These are phyloP conservation scores for Colletotrichum phormii DNA, from an alignment of 2,329 filamentous ascomycete genomes.

Conservation along the genomic window DNA sequence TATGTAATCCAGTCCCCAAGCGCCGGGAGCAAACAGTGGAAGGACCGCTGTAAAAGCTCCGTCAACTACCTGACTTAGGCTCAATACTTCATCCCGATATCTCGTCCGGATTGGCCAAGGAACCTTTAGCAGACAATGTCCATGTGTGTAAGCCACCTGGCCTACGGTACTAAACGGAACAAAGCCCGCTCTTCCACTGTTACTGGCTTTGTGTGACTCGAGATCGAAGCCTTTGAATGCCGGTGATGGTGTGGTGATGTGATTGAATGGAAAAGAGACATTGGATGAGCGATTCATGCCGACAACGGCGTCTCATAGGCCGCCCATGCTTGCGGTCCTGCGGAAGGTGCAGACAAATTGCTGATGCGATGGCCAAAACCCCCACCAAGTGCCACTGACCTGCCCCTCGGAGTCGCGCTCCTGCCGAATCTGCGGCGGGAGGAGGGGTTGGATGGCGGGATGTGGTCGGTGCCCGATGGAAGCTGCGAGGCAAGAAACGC, in stretches of 20 bases:
- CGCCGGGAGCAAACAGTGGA: not conserved
- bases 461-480: constrained; percentile 3
- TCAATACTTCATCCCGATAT: not conserved
- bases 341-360: constrained; percentile 11
- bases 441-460: constrained; percentile 26
- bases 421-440: constrained; percentile 23
- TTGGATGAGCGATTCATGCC: constrained; percentile 5
- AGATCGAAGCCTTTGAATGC: not conserved
- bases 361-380: constrained; percentile 24
- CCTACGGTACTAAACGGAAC: not conserved
- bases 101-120: not conserved
- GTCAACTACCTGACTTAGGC: not conserved
- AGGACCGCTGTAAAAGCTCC: not conserved
- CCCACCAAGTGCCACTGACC: constrained; percentile 20
- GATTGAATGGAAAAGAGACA: constrained; percentile 8
- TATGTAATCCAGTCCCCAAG: not conserved
- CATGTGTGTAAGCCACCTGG: not conserved
- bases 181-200: constrained; percentile 16
- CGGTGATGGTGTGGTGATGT: not conserved
- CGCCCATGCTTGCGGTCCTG: not conserved
- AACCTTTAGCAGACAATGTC: not conserved
- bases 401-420: constrained; percentile 23
- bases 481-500: not conserved
- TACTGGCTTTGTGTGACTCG: constrained; percentile 22
- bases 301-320: constrained; percentile 14